These are phyloP conservation scores for Dendrostoma leiphaemia DNA, from an alignment of 2,329 filamentous ascomycete genomes.

Conservation along the genomic window DNA sequence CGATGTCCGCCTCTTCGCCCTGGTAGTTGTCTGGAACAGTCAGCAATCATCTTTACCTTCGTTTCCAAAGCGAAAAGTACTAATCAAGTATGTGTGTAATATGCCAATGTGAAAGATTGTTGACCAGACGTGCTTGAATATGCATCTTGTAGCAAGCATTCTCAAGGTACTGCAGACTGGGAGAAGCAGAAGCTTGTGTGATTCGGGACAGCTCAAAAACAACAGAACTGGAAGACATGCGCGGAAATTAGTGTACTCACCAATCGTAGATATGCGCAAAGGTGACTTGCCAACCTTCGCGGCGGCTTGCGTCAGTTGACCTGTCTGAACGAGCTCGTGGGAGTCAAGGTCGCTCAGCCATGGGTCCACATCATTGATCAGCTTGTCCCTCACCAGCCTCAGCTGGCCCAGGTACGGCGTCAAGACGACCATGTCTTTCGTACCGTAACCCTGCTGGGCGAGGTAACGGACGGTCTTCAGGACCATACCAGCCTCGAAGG, in stretches of 20 bases:
- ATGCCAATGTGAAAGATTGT: too few relatives aligned
- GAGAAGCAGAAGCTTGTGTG: too few relatives aligned
- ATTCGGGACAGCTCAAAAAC: too few relatives aligned
- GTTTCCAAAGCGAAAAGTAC: too few relatives aligned
- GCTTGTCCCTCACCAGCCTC: conserved; percentile 49
- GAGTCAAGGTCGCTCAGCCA: conserved; percentile 68
- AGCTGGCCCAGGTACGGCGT: conserved; percentile 74
- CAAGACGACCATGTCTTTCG: conserved; percentile 63
- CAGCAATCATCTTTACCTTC: too few relatives aligned
- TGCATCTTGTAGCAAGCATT: too few relatives aligned
- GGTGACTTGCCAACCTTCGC: conserved; percentile 49
- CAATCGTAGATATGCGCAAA: conserved; percentile 67
- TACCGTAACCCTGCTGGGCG: conserved; percentile 68
- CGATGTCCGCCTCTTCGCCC: conserved; percentile 73
- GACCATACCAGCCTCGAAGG: conserved; percentile 65
- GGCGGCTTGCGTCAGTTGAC: conserved; percentile 53
- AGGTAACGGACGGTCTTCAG: conserved; percentile 65
- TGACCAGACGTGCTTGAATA: too few relatives aligned
- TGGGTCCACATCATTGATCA: conserved; percentile 59
- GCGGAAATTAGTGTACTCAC: too few relatives aligned
- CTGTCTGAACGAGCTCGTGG: conserved; percentile 59
- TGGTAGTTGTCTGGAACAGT: conserved; percentile 67
- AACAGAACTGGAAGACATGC: too few relatives aligned
- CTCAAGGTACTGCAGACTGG: too few relatives aligned
- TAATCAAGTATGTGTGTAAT: too few relatives aligned